Percentiles rank a stretch among this genome's conserved stretches.
phyloP scores from a whole-genome alignment of 257 asterid species.

The Solanum virginianum region DNA sequence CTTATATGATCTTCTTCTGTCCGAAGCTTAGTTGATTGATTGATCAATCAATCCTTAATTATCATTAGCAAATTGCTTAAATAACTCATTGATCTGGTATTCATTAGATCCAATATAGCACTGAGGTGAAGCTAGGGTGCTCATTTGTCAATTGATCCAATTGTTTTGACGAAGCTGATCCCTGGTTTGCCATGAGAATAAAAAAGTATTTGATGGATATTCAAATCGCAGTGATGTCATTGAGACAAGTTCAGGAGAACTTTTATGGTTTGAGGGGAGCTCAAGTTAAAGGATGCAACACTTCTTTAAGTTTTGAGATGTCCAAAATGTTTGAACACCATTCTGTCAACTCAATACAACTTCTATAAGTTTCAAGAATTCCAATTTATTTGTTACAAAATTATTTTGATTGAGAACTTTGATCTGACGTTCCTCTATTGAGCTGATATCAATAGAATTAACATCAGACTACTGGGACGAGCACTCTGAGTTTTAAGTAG shows the following conservation, averaged over 20 bases:
- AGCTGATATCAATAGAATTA: neutral
- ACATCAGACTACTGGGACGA: neutral
- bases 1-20: neutral
- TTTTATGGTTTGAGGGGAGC: neutral
- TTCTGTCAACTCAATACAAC: neutral
- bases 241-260: neutral
- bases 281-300: neutral
- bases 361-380: neutral
- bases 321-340: neutral
- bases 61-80: neutral
- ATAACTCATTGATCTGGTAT: neutral
- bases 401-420: neutral
- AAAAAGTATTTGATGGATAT: neutral
- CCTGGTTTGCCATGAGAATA: neutral
- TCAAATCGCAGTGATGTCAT: neutral
- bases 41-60: neutral
- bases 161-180: neutral
- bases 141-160: neutral
- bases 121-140: neutral
- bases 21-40: neutral
- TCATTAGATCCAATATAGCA: neutral
- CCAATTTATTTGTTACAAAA: neutral
- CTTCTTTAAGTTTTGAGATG: neutral
- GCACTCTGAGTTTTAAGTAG: neutral
- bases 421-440: neutral